Evolutionary conservation across 2,329 filamentous ascomycete species (phyloP).

Genomic region (Acarospora socialis): DNA sequence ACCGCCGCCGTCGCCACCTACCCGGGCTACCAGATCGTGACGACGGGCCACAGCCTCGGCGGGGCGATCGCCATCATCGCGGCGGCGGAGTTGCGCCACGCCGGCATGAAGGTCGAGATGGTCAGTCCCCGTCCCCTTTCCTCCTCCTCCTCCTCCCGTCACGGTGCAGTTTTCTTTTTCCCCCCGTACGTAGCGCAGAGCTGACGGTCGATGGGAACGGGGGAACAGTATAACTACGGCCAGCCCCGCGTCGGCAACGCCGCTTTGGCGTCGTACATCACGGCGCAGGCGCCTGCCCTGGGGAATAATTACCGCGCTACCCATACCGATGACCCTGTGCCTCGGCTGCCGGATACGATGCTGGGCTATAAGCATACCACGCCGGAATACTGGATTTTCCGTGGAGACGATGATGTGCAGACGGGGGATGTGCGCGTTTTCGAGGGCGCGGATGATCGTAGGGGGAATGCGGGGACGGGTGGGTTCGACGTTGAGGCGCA

Average conservation of each 20-base stretch:
- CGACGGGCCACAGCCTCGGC: slow-evolving; percentile 38
- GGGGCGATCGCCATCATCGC: slow-evolving; percentile 36
- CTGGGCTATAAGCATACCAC: slow-evolving; percentile 51
- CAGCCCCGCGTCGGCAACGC: slow-evolving; percentile 28
- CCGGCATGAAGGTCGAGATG: not conserved
- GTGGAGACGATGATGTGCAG: slow-evolving; percentile 14
- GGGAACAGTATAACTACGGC: slow-evolving; percentile 28
- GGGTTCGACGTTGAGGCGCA: not conserved
- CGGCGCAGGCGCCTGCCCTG: slow-evolving; percentile 20
- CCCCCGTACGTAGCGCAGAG: no score
- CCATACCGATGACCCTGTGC: slow-evolving; percentile 52
- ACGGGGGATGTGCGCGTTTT: slow-evolving; percentile 15
- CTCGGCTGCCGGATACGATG: slow-evolving; percentile 47
- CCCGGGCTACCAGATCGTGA: slow-evolving; percentile 29
- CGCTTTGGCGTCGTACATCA: slow-evolving; percentile 26
- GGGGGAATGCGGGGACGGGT: slow-evolving; percentile 17
- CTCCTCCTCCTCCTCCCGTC: not conserved
- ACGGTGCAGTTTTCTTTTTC: no score
- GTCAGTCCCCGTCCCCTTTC: not conserved
- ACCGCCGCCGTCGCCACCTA: slow-evolving; percentile 21
- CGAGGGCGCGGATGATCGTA: slow-evolving; percentile 14
- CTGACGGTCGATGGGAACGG: not conserved
- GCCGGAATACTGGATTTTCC: slow-evolving; percentile 52
- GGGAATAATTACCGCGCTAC: slow-evolving; percentile 46
- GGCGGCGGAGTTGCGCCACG: slow-evolving; percentile 28